These are phyloP conservation scores for Cymodocea nodosa DNA, from an alignment of 116 monocot genomes.

Conservation along the genomic window DNA sequence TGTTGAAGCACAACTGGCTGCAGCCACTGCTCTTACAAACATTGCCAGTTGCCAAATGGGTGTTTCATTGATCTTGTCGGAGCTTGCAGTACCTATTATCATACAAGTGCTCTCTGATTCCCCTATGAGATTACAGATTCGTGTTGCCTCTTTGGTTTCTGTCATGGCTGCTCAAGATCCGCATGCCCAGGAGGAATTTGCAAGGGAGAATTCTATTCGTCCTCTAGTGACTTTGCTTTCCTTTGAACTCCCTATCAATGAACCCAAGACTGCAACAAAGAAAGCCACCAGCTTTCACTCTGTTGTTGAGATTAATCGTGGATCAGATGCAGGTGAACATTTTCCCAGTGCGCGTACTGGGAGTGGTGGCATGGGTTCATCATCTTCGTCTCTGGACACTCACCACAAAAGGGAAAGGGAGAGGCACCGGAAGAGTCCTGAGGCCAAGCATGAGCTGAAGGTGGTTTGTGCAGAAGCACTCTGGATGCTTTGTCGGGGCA, in stretches of 20 bases:
- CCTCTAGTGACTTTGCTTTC: constrained; percentile 45
- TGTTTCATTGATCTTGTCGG: constrained; percentile 23
- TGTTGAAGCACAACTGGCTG: constrained; percentile 31
- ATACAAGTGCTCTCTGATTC: constrained; percentile 28
- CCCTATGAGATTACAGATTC: constrained; percentile 36
- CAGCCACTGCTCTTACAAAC: constrained; percentile 27
- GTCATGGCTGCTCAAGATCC: constrained; percentile 25
- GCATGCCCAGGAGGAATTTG: constrained; percentile 39
- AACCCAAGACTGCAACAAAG: constrained; percentile 2
- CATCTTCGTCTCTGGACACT: constrained; percentile 1
- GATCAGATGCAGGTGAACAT: constrained; percentile 6
- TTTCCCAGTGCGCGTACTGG: neutral
- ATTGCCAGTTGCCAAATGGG: constrained; percentile 21
- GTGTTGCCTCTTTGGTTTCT: constrained; percentile 24
- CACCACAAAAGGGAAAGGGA: constrained; percentile 23
- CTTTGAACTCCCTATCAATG: constrained; percentile 30
- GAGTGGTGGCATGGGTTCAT: neutral
- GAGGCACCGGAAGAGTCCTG: constrained; percentile 41
- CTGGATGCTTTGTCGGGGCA: constrained; percentile 32
- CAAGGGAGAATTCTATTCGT: constrained; percentile 39
- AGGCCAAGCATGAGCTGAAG: constrained; percentile 36
- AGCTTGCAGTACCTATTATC: constrained; percentile 24
- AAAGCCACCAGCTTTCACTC: constrained; percentile 36
- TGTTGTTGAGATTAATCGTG: constrained; percentile 27
- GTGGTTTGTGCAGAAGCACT: constrained; percentile 33